Percentiles rank a stretch among this genome's conserved stretches.
These are phyloP conservation scores for Malus domestica DNA, from an alignment of 306 rosid species.

Conservation along the genomic window ASM211411v1 NC_041803.1:47686001-47686500, in stretches of 20 bases:
- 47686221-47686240: neutral
- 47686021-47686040: no score
- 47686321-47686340: neutral
- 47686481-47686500: conserved; percentile 23
- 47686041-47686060: no score
- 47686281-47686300: neutral
- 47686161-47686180: no score
- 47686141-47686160: no score
- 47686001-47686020: no score
- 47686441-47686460: conserved; percentile 15
- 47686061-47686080: no score
- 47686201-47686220: no score
- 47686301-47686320: neutral
- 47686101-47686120: no score
- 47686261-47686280: neutral
- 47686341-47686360: neutral
- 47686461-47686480: conserved; percentile 51
- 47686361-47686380: neutral
- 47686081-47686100: no score
- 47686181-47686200: no score
- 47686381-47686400: neutral
- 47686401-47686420: neutral
- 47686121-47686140: no score
- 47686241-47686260: neutral
- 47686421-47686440: conserved; percentile 6